Percentiles rank a stretch among this genome's conserved stretches.
Conservation (phyloP, 208 protist genomes). For the Leishmania arabica region DNA sequence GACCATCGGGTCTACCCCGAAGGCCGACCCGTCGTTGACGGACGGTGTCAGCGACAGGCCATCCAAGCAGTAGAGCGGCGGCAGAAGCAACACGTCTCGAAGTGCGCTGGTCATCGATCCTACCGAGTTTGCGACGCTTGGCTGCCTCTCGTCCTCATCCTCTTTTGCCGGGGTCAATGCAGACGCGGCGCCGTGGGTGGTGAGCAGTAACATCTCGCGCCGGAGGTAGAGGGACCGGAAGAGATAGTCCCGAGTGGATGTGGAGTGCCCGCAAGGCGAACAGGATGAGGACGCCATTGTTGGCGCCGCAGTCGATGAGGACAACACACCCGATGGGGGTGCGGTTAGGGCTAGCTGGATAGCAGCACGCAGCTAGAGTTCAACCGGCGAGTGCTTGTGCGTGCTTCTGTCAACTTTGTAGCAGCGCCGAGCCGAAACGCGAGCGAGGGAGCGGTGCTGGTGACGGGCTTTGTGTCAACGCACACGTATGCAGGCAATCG, state of each 20-base stretch:
- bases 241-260: constrained; percentile 40
- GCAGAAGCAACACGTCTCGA: constrained; percentile 25
- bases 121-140: background rate
- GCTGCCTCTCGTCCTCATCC: background rate
- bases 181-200: constrained; percentile 1
- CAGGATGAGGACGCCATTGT: constrained; percentile 2
- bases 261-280: constrained; percentile 5
- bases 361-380: background rate
- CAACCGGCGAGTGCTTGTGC: background rate
- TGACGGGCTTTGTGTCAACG: background rate
- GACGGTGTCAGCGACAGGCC: background rate
- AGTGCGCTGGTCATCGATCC: background rate
- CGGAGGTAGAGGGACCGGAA: constrained; percentile 66
- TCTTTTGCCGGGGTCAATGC: background rate
- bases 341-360: background rate
- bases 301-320: background rate
- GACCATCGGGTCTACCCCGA: constrained; percentile 25
- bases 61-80: constrained; percentile 21
- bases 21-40: background rate
- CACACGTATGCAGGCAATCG: background rate
- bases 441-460: background rate
- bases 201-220: constrained; percentile 42
- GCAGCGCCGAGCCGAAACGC: background rate
- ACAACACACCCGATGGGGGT: background rate
- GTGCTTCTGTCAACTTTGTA: background rate